These are phyloP conservation scores for Penicillium polonicum DNA, from an alignment of 2,329 filamentous ascomycete genomes.

Conservation along the genomic window DNA sequence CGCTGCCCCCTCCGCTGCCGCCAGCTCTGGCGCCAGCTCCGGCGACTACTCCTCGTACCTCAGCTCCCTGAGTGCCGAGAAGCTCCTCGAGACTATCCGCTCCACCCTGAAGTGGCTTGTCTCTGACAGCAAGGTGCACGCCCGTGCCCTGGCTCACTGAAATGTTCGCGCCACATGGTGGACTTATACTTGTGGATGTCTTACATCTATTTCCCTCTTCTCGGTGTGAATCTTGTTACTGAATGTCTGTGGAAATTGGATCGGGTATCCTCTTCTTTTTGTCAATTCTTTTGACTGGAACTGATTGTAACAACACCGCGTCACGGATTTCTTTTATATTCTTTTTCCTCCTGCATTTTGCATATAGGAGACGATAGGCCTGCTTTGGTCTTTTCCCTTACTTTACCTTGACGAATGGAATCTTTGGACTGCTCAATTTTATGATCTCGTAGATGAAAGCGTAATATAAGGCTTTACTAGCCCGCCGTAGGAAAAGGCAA, in stretches of 20 bases:
- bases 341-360: constrained; percentile 10
- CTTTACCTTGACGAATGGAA: constrained; percentile 21
- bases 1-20: neutral
- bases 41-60: constrained; percentile 30
- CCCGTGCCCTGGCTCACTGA: constrained; percentile 31
- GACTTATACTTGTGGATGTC: neutral
- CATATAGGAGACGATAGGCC: constrained; percentile 8
- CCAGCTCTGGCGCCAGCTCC: constrained; percentile 4
- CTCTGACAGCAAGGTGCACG: constrained; percentile 32
- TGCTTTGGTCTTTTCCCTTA: constrained; percentile 2
- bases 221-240: neutral
- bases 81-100: constrained; percentile 31
- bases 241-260: constrained; percentile 4
- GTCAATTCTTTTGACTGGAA: constrained; percentile 4
- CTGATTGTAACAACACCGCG: constrained; percentile 15
- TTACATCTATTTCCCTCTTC: neutral
- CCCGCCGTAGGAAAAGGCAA: too few species aligned
- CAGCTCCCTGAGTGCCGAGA: constrained; percentile 31
- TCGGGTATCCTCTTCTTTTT: constrained; percentile 12
- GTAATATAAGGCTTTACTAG: neutral
- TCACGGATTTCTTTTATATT: constrained; percentile 12
- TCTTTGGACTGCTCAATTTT: constrained; percentile 17
- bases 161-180: neutral
- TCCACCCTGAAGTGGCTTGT: constrained; percentile 35
- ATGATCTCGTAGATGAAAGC: neutral